Percentiles rank a stretch among this genome's conserved stretches.
Evolutionary conservation across 2,329 filamentous ascomycete species (phyloP).

Genomic region (Ophioceras dolichostomum): DNA sequence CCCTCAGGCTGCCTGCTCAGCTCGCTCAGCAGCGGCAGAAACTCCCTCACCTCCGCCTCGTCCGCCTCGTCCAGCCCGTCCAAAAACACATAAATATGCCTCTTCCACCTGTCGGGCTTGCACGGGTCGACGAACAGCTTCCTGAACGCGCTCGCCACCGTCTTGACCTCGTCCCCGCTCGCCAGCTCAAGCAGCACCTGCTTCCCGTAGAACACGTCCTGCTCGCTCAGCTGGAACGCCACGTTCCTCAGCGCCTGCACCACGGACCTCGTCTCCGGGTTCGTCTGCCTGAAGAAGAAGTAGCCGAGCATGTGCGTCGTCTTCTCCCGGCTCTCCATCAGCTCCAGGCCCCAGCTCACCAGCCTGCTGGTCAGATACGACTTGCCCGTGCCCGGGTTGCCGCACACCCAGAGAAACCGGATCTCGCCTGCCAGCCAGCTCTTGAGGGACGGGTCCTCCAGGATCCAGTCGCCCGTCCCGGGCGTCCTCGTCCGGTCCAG

Average conservation of each 20-base stretch:
- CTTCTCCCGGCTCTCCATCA: neutral
- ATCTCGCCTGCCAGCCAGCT: constrained; percentile 1
- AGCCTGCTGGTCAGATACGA: constrained; percentile 2
- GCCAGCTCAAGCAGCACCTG: neutral
- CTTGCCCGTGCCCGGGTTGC: constrained; percentile 2
- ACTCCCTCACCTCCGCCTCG: neutral
- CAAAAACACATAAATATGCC: constrained; percentile 1
- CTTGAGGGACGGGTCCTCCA: constrained; percentile 1
- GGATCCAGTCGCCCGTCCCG: constrained; percentile 1
- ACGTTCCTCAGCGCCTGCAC: constrained; percentile 1
- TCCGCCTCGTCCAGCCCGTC: constrained; percentile 3
- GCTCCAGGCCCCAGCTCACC: constrained; percentile 1
- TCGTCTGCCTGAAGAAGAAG: constrained; percentile 4
- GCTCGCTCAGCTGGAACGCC: constrained; percentile 2
- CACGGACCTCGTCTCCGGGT: constrained; percentile 2
- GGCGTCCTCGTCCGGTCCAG: constrained; percentile 1
- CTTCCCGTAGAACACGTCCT: constrained; percentile 4
- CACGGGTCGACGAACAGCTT: constrained; percentile 1
- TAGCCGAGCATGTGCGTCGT: constrained; percentile 2
- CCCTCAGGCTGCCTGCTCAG: constrained; percentile 1
- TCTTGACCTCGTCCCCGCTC: constrained; percentile 2
- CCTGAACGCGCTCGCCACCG: constrained; percentile 1
- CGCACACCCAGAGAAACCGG: constrained; percentile 2
- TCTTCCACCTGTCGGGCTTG: constrained; percentile 1
- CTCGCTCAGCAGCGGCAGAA: constrained; percentile 1